Evolutionary conservation across 2,329 filamentous ascomycete species (phyloP).

Genomic region (Trichothecium sympodiale): DNA sequence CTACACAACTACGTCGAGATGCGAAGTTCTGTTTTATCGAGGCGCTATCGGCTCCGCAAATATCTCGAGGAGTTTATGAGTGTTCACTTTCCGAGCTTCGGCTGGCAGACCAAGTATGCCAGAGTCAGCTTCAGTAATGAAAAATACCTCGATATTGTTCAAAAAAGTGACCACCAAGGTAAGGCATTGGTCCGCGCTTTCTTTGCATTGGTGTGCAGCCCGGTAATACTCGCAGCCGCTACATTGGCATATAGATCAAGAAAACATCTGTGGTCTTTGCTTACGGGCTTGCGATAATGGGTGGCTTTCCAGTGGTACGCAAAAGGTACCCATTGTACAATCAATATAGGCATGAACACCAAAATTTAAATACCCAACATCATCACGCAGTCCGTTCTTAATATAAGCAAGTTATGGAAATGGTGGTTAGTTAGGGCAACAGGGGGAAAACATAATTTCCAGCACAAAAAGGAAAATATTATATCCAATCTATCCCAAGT

Average conservation of each 20-base stretch:
- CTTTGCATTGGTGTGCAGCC: constrained; percentile 21
- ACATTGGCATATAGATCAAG: constrained; percentile 3
- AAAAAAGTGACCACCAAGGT: constrained; percentile 58
- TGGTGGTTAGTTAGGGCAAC: too few relatives aligned
- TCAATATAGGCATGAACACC: neutral
- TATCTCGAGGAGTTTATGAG: constrained; percentile 75
- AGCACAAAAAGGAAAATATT: too few relatives aligned
- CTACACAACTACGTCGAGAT: constrained; percentile 90
- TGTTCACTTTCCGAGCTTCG: constrained; percentile 61
- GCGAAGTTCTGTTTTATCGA: constrained; percentile 72
- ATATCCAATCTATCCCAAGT: too few relatives aligned
- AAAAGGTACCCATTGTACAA: too few relatives aligned
- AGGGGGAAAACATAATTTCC: too few relatives aligned
- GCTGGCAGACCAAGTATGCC: constrained; percentile 88
- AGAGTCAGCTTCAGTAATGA: constrained; percentile 91
- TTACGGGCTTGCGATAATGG: too few relatives aligned
- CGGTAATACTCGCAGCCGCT: constrained; percentile 14
- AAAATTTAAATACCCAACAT: neutral
- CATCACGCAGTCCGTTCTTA: too few relatives aligned
- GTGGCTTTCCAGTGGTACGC: too few relatives aligned
- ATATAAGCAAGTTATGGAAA: too few relatives aligned
- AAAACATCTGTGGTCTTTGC: too few relatives aligned
- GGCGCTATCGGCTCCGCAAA: constrained; percentile 71
- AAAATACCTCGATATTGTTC: constrained; percentile 73
- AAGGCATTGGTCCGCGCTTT: constrained; percentile 40